Evolutionary conservation across 371 early-diverging fungal genomes (phyloP), one percentile per base, ranked within the genome.

Genomic region (Mortierella sp.): DNA sequence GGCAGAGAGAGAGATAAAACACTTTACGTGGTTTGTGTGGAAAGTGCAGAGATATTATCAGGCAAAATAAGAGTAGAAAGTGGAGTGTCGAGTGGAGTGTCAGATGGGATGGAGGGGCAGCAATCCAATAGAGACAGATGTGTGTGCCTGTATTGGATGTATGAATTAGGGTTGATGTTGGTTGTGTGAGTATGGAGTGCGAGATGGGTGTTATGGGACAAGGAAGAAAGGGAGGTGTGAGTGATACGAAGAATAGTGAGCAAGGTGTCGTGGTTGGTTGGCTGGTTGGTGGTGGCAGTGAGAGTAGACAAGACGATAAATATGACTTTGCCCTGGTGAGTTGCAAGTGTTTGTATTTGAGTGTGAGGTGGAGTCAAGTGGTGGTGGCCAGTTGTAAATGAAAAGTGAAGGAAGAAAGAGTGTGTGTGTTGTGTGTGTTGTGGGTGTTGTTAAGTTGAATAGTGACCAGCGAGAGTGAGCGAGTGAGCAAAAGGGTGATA

Each of bases 111-210:
- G 55, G 58, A 19, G 4, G 29, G 34, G 19, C 58, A 22, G 13
- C 19, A n/a, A n/a, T 58, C 58, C 34, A 58, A 58, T 58, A 58
- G 29, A 8, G 58, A 14, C 22, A 8, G 52, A 69, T 69, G 53
- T 4, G 48, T 43, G 53, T 53, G 14, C n/a, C 39, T 37, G 45
- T 37, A 6, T 53, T 19, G 37, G n/a, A 19, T 34, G 48, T 14
- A 45, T n/a, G 2, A 29, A 26, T 2, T 29, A 44, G 26, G 31
- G 22, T 41, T 8, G 43, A n/a, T n/a, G 26, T 11, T 26, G 55
- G 53, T 2, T 52, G 37, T 39, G 31, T 22, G 52, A 13, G 26
- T 39, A 44, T 19, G 69, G 24, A 41, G 37, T 52, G 34, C 22
- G 14, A 40, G 43, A 4, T 37, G 55, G 40, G 26, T 47, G 61